Evolutionary conservation across 257 asterid species (phyloP), one percentile per base, ranked within the genome.

Genomic region (Solanum ahanhuiri): DNA sequence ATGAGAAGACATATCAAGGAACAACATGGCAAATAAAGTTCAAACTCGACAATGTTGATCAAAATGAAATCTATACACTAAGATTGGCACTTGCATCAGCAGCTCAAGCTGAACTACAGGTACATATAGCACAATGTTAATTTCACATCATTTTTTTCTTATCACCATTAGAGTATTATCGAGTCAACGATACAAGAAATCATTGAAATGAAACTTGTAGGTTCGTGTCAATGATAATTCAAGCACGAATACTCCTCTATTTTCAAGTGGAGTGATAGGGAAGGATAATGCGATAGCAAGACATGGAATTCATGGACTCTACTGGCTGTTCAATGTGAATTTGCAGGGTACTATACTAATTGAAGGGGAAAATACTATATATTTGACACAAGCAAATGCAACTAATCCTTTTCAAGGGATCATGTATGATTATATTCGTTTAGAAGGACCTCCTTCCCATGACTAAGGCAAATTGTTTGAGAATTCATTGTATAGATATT

Each of bases 291-390:
- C 97, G 11, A 90, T 95, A 63, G 97, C 97, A 48, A 94, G 96
- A 86, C 97, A 95, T 88, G 98, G 95, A 72, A 95, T 95, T 76
- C 98, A 90, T 87, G 97, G 98, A n/a, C 79, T 94, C 30, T 91
- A 94, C 70, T 93, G 94, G 95, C 51, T 90, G 77, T 93, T 90
- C 58, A 93, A 58, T 87, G 85, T 94, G 63, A 93, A 90, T 31
- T 83, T 94, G 63, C 70, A 87, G 23, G 89, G 92, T 48, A 30
- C 87, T 76, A 82, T 87, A 64, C 90, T 93, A 23, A 10, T 85
- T 31, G 76, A 69, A 63, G 90, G 90, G 34, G 81, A 88, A 30
- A 14, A 86, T 25, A 35, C 83, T 12, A 76, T 88, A 25, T 83
- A n/a, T 37, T 81, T 88, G 57, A 88, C 86, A 3, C 90, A 88